Evolutionary conservation across 495 filamentous ascomycete species (phyloP), one percentile per base, ranked within the genome.

Genomic region (Letharia lupina): DNA sequence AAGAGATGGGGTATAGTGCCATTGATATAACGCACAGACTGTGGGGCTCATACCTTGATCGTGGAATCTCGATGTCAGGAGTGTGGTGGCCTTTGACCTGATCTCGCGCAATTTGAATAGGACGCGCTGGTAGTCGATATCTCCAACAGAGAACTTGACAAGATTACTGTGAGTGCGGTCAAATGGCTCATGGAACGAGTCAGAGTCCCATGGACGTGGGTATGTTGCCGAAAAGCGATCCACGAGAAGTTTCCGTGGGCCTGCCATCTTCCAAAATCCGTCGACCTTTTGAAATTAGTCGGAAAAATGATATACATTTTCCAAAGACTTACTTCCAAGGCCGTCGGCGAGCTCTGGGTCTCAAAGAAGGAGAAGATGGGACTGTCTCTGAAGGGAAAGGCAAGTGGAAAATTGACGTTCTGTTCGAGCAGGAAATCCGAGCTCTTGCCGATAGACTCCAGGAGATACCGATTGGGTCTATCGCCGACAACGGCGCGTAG

Each of bases 351-450:
- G 18, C 11, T 31, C 11, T 10, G 50, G 31, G 50, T 56, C n/a
- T 56, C 50, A 18, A 23, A 56, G 50, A 56, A 56, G n/a, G 50
- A 56, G 31, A 56, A 56, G 50, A 56, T n/a, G 10, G 31, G n/a
- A 56, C n/a, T 23, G 31, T 56, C 50, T n/a, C 18, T 9, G 50
- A 56, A 56, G 10, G n/a, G n/a, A 18, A 56, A 56, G n/a, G 31
- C n/a, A 18, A 23, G n/a, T 23, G 50, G 50, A 31, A 56, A 56
- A n/a, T 10, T 10, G n/a, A 23, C 50, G 10, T 9, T 31, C 31
- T 56, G 50, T 18, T 56, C n/a, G 9, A 23, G n/a, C 50, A 56
- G 8, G 8, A 56, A 56, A 10, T n/a, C n/a, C 10, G 50, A 56
- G 9, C n/a, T 31, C 9, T 10, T 31, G n/a, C 31, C 50, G 18